phyloP scores from a whole-genome alignment of 1,284 basidiomycete species.

The Malassezia sp. region DNA sequence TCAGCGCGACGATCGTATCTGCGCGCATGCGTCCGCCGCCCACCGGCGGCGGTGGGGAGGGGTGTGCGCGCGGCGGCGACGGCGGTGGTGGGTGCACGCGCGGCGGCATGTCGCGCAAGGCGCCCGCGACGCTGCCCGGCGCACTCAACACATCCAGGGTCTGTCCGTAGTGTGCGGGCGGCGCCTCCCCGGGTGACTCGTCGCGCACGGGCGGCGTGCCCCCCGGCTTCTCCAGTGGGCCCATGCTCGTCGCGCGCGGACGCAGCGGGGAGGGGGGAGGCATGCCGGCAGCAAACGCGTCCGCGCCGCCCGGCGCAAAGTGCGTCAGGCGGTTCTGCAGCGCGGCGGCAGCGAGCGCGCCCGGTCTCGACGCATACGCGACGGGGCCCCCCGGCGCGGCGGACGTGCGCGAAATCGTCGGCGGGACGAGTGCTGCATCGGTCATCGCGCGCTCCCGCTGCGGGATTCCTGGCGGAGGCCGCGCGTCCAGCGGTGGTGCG shows the following conservation, averaged over 20 bases:
- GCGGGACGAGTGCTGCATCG: neutral
- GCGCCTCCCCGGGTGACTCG: too few relatives aligned
- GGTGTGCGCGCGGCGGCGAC: neutral
- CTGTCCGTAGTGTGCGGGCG: too few relatives aligned
- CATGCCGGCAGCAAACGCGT: neutral
- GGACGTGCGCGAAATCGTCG: neutral
- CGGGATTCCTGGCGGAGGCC: neutral
- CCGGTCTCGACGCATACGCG: neutral
- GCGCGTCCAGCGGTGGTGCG: neutral
- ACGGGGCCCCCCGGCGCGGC: slow-evolving; percentile 4
- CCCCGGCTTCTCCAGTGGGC: neutral
- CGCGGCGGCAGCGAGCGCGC: neutral
- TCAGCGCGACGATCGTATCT: slow-evolving; percentile 38
- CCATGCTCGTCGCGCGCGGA: neutral
- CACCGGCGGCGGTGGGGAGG: slow-evolving; percentile 1
- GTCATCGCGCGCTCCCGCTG: slow-evolving; percentile 7
- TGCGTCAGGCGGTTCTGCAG: neutral
- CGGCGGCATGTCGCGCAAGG: too few relatives aligned
- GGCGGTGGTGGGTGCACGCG: too few relatives aligned
- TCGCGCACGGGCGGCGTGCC: too few relatives aligned
- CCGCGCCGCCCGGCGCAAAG: neutral
- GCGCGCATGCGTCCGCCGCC: slow-evolving; percentile 28
- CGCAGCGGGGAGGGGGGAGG: neutral
- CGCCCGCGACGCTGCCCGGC: too few relatives aligned
- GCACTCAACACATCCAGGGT: too few relatives aligned